Conservation (phyloP, 352 stramenopile species). For the Globisporangium irregulare region DNA sequence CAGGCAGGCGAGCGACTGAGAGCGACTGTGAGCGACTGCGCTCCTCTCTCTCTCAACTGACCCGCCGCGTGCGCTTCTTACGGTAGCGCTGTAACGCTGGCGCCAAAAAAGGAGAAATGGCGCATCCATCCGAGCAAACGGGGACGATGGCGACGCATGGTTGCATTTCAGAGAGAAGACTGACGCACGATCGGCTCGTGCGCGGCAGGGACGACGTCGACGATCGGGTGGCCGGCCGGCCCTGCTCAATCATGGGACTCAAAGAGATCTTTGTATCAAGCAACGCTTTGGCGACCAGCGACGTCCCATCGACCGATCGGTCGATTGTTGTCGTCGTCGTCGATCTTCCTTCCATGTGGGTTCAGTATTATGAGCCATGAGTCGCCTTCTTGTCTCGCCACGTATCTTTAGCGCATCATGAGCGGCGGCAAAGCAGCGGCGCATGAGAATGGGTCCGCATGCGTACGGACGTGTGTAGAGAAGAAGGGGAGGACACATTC, state of each 20-base stretch:
- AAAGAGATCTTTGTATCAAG: background rate
- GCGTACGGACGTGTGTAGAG: background rate
- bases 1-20: background rate
- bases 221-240: too few species aligned
- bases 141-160: background rate
- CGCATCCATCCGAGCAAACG: background rate
- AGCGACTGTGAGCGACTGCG: too few species aligned
- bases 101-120: background rate
- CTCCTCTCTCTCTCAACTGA: background rate
- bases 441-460: background rate
- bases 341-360: background rate
- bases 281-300: background rate
- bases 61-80: background rate
- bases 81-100: background rate
- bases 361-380: background rate
- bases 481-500: background rate
- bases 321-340: background rate
- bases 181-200: background rate
- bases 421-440: conserved; percentile 1
- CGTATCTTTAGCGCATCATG: conserved; percentile 4
- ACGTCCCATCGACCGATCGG: background rate
- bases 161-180: background rate
- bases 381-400: background rate
- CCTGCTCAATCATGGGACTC: background rate
- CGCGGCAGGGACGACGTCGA: background rate